These are phyloP conservation scores for Herpotrichia juniperi DNA, from an alignment of 2,329 filamentous ascomycete genomes.

Conservation along the genomic window DNA sequence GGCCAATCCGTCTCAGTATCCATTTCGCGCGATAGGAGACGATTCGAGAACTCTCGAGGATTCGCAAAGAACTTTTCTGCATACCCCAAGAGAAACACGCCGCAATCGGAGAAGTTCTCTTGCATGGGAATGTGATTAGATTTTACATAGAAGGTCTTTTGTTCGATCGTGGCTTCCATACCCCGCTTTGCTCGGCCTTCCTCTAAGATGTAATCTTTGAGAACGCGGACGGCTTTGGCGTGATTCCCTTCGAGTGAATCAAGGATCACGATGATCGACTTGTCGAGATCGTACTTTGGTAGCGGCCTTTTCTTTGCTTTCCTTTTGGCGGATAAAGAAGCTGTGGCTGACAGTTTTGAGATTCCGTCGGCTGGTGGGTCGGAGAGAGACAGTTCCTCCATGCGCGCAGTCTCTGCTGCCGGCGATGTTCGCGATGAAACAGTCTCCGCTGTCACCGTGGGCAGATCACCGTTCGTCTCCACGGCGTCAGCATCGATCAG, in stretches of 20 bases:
- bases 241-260: slow-evolving; percentile 80
- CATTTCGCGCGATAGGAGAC: slow-evolving; percentile 70
- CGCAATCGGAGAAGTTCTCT: slow-evolving; percentile 86
- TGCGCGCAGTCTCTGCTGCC: slow-evolving; percentile 4
- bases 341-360: slow-evolving; percentile 11
- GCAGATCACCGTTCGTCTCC: background rate
- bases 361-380: slow-evolving; percentile 13
- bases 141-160: slow-evolving; percentile 70
- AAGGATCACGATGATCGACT: slow-evolving; percentile 78
- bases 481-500: slow-evolving; percentile 25
- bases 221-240: slow-evolving; percentile 64
- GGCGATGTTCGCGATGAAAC: slow-evolving; percentile 2
- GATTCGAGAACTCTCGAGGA: slow-evolving; percentile 72
- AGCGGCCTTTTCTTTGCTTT: slow-evolving; percentile 23
- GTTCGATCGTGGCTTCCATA: slow-evolving; percentile 52
- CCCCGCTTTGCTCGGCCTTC: slow-evolving; percentile 72
- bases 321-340: slow-evolving; percentile 17
- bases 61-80: slow-evolving; percentile 79
- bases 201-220: slow-evolving; percentile 77
- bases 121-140: slow-evolving; percentile 73
- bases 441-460: background rate
- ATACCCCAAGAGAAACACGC: slow-evolving; percentile 84
- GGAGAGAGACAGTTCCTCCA: slow-evolving; percentile 14
- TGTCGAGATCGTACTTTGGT: slow-evolving; percentile 39
- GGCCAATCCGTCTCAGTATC: slow-evolving; percentile 61